Evolutionary conservation across 805 yeast genomes (phyloP), one percentile per base, ranked within the genome.

Genomic region (Ogataea chonburiensis): DNA sequence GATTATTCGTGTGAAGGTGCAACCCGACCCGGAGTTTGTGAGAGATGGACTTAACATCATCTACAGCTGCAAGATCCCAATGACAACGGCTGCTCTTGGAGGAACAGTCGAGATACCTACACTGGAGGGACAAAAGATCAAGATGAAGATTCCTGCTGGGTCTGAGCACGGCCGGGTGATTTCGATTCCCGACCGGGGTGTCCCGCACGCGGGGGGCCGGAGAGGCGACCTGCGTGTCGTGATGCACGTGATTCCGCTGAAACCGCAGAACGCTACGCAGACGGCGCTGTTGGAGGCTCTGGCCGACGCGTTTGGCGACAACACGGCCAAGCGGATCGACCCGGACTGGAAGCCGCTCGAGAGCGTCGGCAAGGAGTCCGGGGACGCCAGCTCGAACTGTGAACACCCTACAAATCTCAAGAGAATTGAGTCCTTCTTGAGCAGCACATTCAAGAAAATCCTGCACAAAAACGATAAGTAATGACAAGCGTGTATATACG

Each of bases 11-110:
- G 77, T 93, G 24, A 76, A 79, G 46, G 93, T 93, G 18, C 69
- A 73, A 48, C 80, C 80, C 19, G 96, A 93, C 59, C 71, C 80
- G 23, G 63, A 67, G 19, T 93, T 89, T 62, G 64, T 68, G 18
- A 73, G 96, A 32, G 68, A 68, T 21, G 81, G 83, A 22, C 73
- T 76, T 47, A 81, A 86, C 52, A 71, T 93, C 40, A 59, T 83
- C 39, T 74, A 77, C 53, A 68, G 71, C 17, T 77, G 80, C 30
- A 77, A 78, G 28, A 79, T 93, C 34, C 84, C 93, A 31, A 84
- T 87, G 79, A 93, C 98, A 1, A 93, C 98, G 0, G 98, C 98
- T 1, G 88, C 96, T 0, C 68, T 93, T 28, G 99, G 99, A 43
- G 99, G 99, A 24, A 79, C 77, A 28, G 73, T 93, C 15, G 77